Conservation (phyloP, 176 grass and related monocot genomes). For the maize (Zea mays) region Zm-B73-REFERENCE-NAM-5.0 NC_050105.1:137285001-137285500, state of each 20-base stretch:
- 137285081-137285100: too few relatives aligned
- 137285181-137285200: background rate
- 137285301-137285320: slow-evolving; percentile 16
- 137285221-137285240: background rate
- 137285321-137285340: background rate
- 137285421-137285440: slow-evolving; percentile 34
- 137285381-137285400: background rate
- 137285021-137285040: too few relatives aligned
- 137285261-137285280: background rate
- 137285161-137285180: background rate
- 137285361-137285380: slow-evolving; percentile 44
- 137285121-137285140: background rate
- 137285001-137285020: too few relatives aligned
- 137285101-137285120: background rate
- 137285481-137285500: slow-evolving; percentile 58
- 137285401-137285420: background rate
- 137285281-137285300: background rate
- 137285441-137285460: slow-evolving; percentile 42
- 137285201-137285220: slow-evolving; percentile 3
- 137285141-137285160: slow-evolving; percentile 1
- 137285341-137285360: slow-evolving; percentile 26
- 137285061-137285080: too few relatives aligned
- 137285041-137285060: too few relatives aligned
- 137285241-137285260: too few relatives aligned
- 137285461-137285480: slow-evolving; percentile 59